These are phyloP conservation scores for Micractinium sp. DNA, from an alignment of 139 green algal genomes.

Conservation along the genomic window DNA sequence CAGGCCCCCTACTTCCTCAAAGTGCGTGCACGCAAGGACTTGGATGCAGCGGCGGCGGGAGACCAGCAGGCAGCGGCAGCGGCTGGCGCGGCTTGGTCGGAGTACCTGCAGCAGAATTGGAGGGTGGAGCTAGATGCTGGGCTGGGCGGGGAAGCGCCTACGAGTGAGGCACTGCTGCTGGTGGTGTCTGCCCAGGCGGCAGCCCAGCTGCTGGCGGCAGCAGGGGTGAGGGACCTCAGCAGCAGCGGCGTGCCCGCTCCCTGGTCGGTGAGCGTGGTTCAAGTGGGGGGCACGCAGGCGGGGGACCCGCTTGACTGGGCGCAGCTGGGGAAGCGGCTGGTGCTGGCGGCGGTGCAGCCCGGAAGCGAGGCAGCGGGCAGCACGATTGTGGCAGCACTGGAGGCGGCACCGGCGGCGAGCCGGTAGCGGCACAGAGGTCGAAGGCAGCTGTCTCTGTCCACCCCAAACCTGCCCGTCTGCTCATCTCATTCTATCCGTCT, in stretches of 20 bases:
- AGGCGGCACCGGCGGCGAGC: neutral
- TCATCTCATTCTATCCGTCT: neutral
- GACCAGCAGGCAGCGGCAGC: neutral
- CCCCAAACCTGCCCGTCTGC: too few relatives aligned
- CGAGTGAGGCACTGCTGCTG: conserved; percentile 15
- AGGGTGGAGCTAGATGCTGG: conserved; percentile 33
- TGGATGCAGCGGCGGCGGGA: neutral
- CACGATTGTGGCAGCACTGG: neutral
- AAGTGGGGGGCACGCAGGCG: conserved; percentile 9
- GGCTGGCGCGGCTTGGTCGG: conserved; percentile 3
- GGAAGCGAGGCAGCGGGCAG: neutral
- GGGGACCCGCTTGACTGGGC: conserved; percentile 20
- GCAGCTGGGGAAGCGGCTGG: conserved; percentile 5
- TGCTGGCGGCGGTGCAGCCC: neutral
- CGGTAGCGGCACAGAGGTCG: neutral
- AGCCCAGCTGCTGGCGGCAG: conserved; percentile 17
- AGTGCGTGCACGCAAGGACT: neutral
- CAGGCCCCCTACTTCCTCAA: conserved; percentile 23
- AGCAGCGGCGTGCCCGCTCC: neutral
- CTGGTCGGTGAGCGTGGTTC: neutral
- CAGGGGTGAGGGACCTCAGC: neutral
- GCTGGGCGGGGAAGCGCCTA: neutral
- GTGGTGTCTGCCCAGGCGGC: neutral
- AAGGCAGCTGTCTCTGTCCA: neutral
- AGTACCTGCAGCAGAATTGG: conserved; percentile 37